These are phyloP conservation scores for Candida loeiensis DNA, from an alignment of 805 yeast species.

Conservation along the genomic window DNA sequence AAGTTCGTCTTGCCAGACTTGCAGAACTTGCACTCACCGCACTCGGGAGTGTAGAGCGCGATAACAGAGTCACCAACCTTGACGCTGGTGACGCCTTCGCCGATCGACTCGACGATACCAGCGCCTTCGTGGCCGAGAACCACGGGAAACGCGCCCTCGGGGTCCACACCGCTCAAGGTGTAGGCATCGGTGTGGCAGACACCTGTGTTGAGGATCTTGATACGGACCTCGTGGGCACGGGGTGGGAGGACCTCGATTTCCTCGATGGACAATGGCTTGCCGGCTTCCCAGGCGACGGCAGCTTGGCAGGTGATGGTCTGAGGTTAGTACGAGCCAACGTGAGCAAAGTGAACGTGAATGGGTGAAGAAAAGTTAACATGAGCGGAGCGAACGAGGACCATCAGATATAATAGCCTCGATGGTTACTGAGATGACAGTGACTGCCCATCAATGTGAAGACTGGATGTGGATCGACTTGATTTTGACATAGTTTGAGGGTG, in stretches of 20 bases:
- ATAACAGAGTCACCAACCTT: constrained; percentile 92
- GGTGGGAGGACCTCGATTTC: constrained; percentile 91
- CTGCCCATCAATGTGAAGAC: no score
- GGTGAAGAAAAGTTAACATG: no score
- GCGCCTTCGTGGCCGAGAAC: constrained; percentile 98
- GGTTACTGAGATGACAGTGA: no score
- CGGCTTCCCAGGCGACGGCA: constrained; percentile 97
- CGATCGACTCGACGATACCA: constrained; percentile 91
- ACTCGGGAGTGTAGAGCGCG: constrained; percentile 95
- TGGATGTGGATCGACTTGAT: no score
- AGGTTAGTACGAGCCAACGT: constrained; percentile 20
- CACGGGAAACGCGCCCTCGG: constrained; percentile 94
- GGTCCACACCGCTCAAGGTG: constrained; percentile 90
- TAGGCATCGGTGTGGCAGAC: constrained; percentile 99
- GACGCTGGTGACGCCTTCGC: constrained; percentile 89
- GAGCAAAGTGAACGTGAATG: no score
- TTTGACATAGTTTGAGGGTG: no score
- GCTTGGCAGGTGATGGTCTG: constrained; percentile 82
- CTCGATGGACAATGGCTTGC: constrained; percentile 76
- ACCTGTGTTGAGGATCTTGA: constrained; percentile 82
- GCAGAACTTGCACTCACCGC: constrained; percentile 93
- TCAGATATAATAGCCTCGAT: no score
- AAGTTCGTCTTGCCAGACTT: constrained; percentile 92
- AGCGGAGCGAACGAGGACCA: no score
- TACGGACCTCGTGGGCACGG: constrained; percentile 94